phyloP scores from a whole-genome alignment of 2,329 filamentous ascomycete species.

The Trichoderma sp. region DNA sequence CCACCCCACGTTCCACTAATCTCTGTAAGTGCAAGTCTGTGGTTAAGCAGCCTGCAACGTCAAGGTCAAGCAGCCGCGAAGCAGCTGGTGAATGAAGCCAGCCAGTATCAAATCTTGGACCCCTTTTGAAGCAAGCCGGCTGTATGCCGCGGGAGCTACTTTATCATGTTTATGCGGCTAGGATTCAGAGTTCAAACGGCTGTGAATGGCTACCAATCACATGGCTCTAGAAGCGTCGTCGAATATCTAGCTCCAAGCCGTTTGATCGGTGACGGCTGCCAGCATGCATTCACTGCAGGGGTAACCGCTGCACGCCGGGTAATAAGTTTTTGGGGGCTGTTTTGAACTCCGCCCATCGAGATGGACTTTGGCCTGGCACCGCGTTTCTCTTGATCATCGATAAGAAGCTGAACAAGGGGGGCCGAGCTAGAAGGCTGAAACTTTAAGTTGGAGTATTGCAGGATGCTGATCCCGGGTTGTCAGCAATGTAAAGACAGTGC shows the following conservation, averaged over 20 bases:
- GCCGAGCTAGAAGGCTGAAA: not conserved
- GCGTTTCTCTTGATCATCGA: constrained; percentile 17
- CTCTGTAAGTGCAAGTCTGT: not conserved
- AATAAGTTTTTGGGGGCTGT: constrained; percentile 21
- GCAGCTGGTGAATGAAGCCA: constrained; percentile 5
- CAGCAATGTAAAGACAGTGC: not conserved
- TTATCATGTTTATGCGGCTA: constrained; percentile 19
- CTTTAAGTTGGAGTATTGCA: constrained; percentile 2
- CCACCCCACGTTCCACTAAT: constrained; percentile 22
- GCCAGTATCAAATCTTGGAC: not conserved
- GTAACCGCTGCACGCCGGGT: constrained; percentile 22
- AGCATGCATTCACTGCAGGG: constrained; percentile 25
- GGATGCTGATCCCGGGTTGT: not conserved
- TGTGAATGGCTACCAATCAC: constrained; percentile 23
- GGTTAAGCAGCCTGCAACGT: not conserved
- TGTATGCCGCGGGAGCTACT: constrained; percentile 8
- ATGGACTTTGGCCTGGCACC: constrained; percentile 7
- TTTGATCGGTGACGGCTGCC: constrained; percentile 24
- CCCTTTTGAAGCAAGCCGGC: not conserved
- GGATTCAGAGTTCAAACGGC: constrained; percentile 11
- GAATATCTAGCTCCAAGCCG: constrained; percentile 16
- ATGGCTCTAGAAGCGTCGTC: constrained; percentile 5
- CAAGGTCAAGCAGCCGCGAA: not conserved
- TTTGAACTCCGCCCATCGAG: constrained; percentile 14
- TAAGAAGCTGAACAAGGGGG: not conserved